Evolutionary conservation across 2,329 filamentous ascomycete genomes (phyloP).

Genomic region (Nothopassalora personata): DNA sequence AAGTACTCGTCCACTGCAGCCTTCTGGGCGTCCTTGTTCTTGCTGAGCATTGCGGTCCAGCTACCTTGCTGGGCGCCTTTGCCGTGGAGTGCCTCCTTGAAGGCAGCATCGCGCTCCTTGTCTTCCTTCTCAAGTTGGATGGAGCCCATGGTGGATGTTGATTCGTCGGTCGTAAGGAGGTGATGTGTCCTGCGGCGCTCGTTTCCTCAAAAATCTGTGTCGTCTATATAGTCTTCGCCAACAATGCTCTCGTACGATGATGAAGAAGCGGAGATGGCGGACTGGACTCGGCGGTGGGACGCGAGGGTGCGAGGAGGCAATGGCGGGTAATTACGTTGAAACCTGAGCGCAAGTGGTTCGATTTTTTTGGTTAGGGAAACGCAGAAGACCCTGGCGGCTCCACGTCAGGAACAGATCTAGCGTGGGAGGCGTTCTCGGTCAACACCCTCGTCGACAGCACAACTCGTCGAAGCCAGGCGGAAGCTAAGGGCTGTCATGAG

Average conservation of each 20-base stretch:
- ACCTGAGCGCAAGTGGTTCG: background rate
- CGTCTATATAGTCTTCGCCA: background rate
- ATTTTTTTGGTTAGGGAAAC: background rate
- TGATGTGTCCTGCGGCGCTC: no score
- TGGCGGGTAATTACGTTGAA: background rate
- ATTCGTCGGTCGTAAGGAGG: background rate
- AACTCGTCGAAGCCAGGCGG: background rate
- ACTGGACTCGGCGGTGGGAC: background rate
- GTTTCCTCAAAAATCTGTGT: background rate
- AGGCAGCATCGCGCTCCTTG: conserved; percentile 53
- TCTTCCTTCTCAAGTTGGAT: conserved; percentile 38
- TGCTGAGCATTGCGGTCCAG: conserved; percentile 80
- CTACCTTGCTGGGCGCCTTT: conserved; percentile 71
- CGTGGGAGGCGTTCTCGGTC: background rate
- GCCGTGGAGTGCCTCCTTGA: conserved; percentile 78
- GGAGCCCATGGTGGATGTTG: conserved; percentile 46
- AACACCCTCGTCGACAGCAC: background rate
- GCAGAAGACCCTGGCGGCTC: no score
- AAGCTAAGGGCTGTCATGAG: background rate
- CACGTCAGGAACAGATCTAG: no score
- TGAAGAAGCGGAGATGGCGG: background rate
- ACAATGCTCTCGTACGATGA: background rate
- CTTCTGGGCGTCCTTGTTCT: conserved; percentile 72
- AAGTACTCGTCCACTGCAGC: conserved; percentile 87
- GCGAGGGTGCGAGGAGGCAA: background rate